Base-by-base conservation (phyloP, 306 rosid species). In the Cicer pinnatifidum region DNA sequence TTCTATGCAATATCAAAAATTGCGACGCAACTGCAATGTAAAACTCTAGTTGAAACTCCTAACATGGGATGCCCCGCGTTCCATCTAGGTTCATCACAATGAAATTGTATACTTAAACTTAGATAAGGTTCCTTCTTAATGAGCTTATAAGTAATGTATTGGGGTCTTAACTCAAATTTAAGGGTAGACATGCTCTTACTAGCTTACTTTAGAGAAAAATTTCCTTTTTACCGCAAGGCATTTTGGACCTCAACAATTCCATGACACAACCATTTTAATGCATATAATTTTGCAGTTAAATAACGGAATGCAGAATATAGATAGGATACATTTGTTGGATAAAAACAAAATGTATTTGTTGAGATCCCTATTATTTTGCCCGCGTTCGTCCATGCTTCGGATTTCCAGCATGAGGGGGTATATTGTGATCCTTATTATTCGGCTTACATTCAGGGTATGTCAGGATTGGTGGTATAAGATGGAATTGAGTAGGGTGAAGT, bases 21-120 rank as follows among this genome's bases (percentile, higher is more conserved):
- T 3, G 35, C 35, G 35, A 28, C 0, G 5, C 35, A 0, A 28
- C 35, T 3, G 1, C 35, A 28, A 28, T 28, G 0, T 28, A 28
- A 28, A 28, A 3, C 41, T 9, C 12, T 8, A 73, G 40, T 11
- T 57, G 57, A 54, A 54, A 52, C 41, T 40, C 44, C 11, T 47
- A n/a, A 28, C 3, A 65, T 13, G 9, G 11, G 51, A 28, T 52
- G 19, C 41, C 15, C 65, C 9, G 0, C 56, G 64, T 66, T 13
- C 20, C 47, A 23, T 48, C 19, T 16, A 54, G 68, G 23, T 67
- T 76, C 47, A 33, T 64, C 68, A 65, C 39, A 41, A 19, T 9
- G 59, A 65, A 23, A 44, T 44, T 56, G 59, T 69, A 44, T 52
- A 67, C 45, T 67, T 76, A 45, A 48, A n/a, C 13, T 45, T 35